Base-by-base conservation (phyloP, 1,284 basidiomycete genomes). In the Cutaneotrichosporon sp. region DNA sequence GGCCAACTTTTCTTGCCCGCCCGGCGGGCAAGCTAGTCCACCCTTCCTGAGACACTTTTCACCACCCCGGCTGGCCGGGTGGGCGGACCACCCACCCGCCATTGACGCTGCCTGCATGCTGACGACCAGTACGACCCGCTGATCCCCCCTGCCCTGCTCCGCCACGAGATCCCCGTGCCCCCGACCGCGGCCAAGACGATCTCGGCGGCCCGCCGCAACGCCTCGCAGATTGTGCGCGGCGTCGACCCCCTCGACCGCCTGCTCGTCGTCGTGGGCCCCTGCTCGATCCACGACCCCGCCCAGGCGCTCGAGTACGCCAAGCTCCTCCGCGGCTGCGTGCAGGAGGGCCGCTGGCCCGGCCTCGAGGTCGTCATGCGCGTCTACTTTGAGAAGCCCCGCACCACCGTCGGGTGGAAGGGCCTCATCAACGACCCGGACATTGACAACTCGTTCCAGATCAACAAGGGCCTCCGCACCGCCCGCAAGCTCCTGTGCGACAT, bases 371-470 rank as follows among this genome's bases (percentile, higher is more conserved):
- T 98, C 78, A 98, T 98, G 95, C 86, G 95, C 45, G 89, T 92
- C 66, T 98, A 98, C 86, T 97, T 98, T 63, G 79, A 80, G 71
- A 82, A 82, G 72, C 82, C 82, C 14, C 69, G 84, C 58, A 85
- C 84, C 38, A 85, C 84, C 0, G 89, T 98, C 57, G 95, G 95
- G 20, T 98, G 95, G 95, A 98, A 98, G 80, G 95, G 95, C 55
- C 86, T 99, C 67, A 98, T 99, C 82, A 99, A 98, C 63, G 77
- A 79, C 64, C 75, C 77, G 25, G 75, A 79, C 60, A 77, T 80
- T 57, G 75, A 78, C 67, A 68, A 70, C 61, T 77, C 76, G 52
- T 80, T 76, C 77, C 70, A 94, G 72, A 98, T 98, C 81, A 99
- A 99, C 86, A 93, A 91, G 75, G 95, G 95, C 46, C 85, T 99